Conservation (phyloP, 2,329 filamentous ascomycete genomes). For the Neospermospora avenae region DNA sequence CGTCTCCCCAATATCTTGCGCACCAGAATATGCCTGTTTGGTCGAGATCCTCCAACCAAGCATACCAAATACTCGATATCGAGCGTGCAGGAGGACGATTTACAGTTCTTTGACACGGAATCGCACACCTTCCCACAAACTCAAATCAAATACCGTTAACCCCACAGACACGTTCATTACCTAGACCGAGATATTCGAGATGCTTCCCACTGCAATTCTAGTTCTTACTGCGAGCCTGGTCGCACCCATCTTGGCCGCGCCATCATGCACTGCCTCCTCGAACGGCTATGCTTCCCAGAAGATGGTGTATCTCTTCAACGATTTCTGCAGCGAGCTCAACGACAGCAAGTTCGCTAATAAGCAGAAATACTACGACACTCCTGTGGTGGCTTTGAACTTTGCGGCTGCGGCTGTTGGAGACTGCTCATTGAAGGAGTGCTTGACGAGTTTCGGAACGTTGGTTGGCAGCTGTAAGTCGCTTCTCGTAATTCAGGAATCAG, state of each 20-base stretch:
- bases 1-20: neutral
- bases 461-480: conserved; percentile 7
- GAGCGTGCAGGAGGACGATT: neutral
- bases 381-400: conserved; percentile 7
- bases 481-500: neutral
- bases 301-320: conserved; percentile 12
- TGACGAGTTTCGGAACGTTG: conserved; percentile 7
- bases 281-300: conserved; percentile 7
- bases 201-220: conserved; percentile 9
- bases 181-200: neutral
- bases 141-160: neutral
- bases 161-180: neutral
- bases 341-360: neutral
- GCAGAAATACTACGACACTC: conserved; percentile 9
- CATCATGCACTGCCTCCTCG: neutral
- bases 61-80: neutral
- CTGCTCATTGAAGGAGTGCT: conserved; percentile 7
- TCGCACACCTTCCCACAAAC: neutral
- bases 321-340: conserved; percentile 4
- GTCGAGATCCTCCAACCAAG: neutral
- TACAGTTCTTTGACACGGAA: neutral
- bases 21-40: conserved; percentile 8
- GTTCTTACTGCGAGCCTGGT: conserved; percentile 10
- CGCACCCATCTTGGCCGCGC: neutral
- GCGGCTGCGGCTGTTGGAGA: neutral